These are phyloP conservation scores for Eucalyptus decipiens DNA, from an alignment of 345 rosid species.

Conservation along the genomic window DNA sequence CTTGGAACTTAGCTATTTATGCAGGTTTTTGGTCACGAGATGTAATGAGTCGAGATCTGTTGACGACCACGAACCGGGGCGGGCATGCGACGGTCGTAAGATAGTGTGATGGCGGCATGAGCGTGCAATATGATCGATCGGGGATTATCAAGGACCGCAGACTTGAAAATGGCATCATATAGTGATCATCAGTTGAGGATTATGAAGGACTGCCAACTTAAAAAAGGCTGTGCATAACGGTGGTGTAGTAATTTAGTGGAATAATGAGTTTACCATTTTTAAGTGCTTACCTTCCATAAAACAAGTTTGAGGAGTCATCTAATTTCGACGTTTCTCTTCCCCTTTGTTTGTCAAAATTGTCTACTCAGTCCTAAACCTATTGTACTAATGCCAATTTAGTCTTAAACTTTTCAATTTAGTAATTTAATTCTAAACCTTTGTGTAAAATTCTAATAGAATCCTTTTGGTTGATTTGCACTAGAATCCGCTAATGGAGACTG, in stretches of 20 bases:
- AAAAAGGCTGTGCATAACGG: not conserved
- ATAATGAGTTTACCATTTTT: not conserved
- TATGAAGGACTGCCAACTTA: not conserved
- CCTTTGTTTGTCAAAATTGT: not conserved
- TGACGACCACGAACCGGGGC: not conserved
- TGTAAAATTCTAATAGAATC: not conserved
- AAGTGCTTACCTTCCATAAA: not conserved
- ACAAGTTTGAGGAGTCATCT: not conserved
- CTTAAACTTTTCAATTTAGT: not conserved
- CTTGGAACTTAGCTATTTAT: not conserved
- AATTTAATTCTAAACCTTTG: not conserved
- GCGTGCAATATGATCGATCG: not conserved
- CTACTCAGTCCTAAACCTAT: not conserved
- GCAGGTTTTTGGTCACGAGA: not conserved
- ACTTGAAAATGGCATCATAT: not conserved
- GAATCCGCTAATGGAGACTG: fast-evolving
- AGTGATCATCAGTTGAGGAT: not conserved
- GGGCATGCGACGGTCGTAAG: not conserved
- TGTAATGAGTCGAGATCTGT: not conserved
- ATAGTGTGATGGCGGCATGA: not conserved
- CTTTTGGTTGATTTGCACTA: not conserved
- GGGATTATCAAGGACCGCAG: not conserved
- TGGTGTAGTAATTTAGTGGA: not conserved
- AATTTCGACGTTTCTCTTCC: not conserved
- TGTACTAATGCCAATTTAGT: fast-evolving